Evolutionary conservation across 495 filamentous ascomycete genomes (phyloP).

Genomic region (Hypoxylon crocopeplum): DNA sequence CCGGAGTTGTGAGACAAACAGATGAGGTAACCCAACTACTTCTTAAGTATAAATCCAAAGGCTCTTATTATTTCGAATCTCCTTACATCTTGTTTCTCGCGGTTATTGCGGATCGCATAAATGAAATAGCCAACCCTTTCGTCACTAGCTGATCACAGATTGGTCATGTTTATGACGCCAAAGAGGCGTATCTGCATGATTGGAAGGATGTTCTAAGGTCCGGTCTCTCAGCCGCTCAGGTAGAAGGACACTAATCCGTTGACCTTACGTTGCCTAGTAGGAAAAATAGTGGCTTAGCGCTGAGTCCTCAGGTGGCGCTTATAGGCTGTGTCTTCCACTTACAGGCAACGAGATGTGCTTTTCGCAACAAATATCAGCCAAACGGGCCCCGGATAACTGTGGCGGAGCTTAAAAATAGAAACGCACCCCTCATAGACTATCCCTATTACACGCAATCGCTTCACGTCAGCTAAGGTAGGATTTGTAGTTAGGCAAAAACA

Average conservation of each 20-base stretch:
- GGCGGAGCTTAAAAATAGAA: slow-evolving; percentile 39
- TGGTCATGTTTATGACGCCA: slow-evolving; percentile 1
- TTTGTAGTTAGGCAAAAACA: slow-evolving; percentile 11
- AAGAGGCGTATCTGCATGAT: too few species aligned
- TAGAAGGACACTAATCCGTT: not conserved
- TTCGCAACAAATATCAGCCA: not conserved
- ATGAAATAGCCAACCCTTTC: slow-evolving; percentile 2
- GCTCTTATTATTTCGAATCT: too few species aligned
- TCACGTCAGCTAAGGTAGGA: slow-evolving; percentile 6
- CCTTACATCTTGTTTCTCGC: slow-evolving; percentile 7
- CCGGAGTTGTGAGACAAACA: too few species aligned
- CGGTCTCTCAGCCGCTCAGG: not conserved
- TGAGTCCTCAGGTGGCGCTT: slow-evolving; percentile 6
- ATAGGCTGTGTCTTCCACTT: slow-evolving; percentile 19
- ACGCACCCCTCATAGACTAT: not conserved
- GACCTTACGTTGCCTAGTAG: not conserved
- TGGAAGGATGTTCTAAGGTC: too few species aligned
- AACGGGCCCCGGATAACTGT: slow-evolving; percentile 14
- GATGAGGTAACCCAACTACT: too few species aligned
- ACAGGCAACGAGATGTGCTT: not conserved
- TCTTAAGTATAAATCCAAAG: too few species aligned
- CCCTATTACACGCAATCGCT: slow-evolving; percentile 21
- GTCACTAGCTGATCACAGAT: not conserved
- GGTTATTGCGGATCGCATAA: slow-evolving; percentile 20
- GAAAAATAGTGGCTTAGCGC: slow-evolving; percentile 21